Evolutionary conservation across 176 grass and related monocot genomes (phyloP), one percentile per base, ranked within the genome.

Genomic region (Oryza punctata): DNA sequence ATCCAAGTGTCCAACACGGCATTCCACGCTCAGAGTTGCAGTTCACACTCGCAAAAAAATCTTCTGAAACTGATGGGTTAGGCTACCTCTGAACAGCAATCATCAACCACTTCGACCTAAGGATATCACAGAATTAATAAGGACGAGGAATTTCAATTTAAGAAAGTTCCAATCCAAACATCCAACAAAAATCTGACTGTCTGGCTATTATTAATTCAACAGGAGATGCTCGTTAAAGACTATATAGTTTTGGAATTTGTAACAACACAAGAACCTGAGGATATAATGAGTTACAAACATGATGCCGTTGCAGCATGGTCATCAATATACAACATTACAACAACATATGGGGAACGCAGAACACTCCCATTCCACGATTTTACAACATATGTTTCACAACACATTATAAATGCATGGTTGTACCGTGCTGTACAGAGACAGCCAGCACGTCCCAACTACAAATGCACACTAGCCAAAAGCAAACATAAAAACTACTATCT

Each of bases 401-500:
- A 71, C 35, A 11, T 19, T 18, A 27, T 0, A 23, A 47, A 44
- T 5, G 37, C 27, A 80, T 52, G 67, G 26, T 19, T 38, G 26
- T 59, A 37, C 14, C 4, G 15, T 26, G 10, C 61, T 25, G 47
- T 32, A 65, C 61, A 78, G 14, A 82, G 16, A 9, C 44, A 45
- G 10, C 8, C 47, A 50, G 47, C 47, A 24, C 27, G 1, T 3
- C 24, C 49, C 82, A 76, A 50, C 73, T 54, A 76, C 63, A 78
- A 37, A 21, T 23, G 13, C 38, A 21, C 40, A 65, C 65, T 76
- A 69, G 29, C 38, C 82, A 76, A 64, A 24, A 79, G 44, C 38
- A 7, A 70, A 76, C n/a, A 30, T 30, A 27, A 70, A 64, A 71
- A 54, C 73, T 82, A 81, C 72, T 67, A 16, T 78, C 72, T 77